Conservation (phyloP, 495 filamentous ascomycete species). For the Xylaria longipes region DNA sequence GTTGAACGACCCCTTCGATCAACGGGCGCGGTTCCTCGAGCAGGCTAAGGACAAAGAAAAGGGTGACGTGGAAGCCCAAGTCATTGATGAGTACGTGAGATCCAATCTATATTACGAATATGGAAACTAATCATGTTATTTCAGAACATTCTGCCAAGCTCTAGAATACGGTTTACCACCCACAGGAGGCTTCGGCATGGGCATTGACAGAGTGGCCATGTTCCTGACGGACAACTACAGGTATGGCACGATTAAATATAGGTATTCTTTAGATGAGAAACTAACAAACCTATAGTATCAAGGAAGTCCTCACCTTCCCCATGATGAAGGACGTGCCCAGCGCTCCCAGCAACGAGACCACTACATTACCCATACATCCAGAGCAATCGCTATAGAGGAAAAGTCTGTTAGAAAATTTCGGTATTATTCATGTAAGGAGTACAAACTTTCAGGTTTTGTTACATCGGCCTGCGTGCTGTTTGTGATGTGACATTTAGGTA, state of each 20-base stretch:
- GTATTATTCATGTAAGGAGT: neutral
- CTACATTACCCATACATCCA: slow-evolving; percentile 14
- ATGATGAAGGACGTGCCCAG: slow-evolving; percentile 52
- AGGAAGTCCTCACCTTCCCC: slow-evolving; percentile 94
- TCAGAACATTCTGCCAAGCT: slow-evolving; percentile 72
- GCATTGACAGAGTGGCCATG: slow-evolving; percentile 96
- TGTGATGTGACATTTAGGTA: neutral
- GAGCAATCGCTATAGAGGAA: slow-evolving; percentile 14
- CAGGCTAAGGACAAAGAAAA: slow-evolving; percentile 94
- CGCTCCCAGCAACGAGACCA: slow-evolving; percentile 27
- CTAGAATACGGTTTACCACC: slow-evolving; percentile 89
- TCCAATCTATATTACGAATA: neutral
- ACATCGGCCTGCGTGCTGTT: slow-evolving; percentile 18
- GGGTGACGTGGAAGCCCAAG: slow-evolving; percentile 95
- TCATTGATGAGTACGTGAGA: slow-evolving; percentile 79
- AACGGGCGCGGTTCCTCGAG: slow-evolving; percentile 93
- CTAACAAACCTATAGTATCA: slow-evolving; percentile 60
- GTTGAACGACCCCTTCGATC: slow-evolving; percentile 96
- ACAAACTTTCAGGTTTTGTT: neutral
- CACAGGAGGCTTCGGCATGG: slow-evolving; percentile 96
- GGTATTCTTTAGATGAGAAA: neutral
- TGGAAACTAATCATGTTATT: slow-evolving; percentile 46
- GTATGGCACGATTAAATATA: slow-evolving; percentile 32
- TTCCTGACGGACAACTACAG: slow-evolving; percentile 93
- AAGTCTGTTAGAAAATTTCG: neutral